phyloP scores from a whole-genome alignment of 2,329 filamentous ascomycete species.

The Neoascochyta sp. region DNA sequence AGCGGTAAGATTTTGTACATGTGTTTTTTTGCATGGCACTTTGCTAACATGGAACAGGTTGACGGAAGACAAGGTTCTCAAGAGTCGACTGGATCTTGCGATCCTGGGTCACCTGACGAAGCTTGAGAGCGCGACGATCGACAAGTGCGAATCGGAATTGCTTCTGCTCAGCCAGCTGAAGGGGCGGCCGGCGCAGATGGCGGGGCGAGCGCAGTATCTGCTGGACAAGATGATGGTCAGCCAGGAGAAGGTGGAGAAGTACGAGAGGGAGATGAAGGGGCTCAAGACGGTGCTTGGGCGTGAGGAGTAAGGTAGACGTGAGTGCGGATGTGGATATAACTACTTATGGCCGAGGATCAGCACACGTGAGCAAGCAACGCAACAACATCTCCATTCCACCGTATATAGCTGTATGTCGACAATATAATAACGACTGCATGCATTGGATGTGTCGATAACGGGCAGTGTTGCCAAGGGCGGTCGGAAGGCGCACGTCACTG shows the following conservation, averaged over 20 bases:
- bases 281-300: slow-evolving; percentile 68
- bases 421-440: too few species aligned
- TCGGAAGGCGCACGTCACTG: neutral
- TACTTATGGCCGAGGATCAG: too few species aligned
- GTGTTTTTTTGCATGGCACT: too few species aligned
- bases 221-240: slow-evolving; percentile 68
- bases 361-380: too few species aligned
- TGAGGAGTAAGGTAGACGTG: slow-evolving; percentile 43
- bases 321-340: too few species aligned
- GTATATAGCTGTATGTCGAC: too few species aligned
- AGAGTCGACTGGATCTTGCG: slow-evolving; percentile 64
- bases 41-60: too few species aligned
- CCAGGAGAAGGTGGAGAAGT: slow-evolving; percentile 69
- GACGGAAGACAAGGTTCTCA: slow-evolving; percentile 67
- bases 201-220: slow-evolving; percentile 66
- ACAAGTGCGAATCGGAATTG: slow-evolving; percentile 76
- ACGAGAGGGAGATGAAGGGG: slow-evolving; percentile 66
- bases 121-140: slow-evolving; percentile 69
- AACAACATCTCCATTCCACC: slow-evolving; percentile 5
- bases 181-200: slow-evolving; percentile 65
- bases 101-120: slow-evolving; percentile 66
- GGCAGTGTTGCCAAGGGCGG: too few species aligned
- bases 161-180: slow-evolving; percentile 66
- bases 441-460: neutral
- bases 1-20: too few species aligned